Evolutionary conservation across 2,329 filamentous ascomycete species (phyloP), one percentile per base, ranked within the genome.

Genomic region (Fusarium anguioides): DNA sequence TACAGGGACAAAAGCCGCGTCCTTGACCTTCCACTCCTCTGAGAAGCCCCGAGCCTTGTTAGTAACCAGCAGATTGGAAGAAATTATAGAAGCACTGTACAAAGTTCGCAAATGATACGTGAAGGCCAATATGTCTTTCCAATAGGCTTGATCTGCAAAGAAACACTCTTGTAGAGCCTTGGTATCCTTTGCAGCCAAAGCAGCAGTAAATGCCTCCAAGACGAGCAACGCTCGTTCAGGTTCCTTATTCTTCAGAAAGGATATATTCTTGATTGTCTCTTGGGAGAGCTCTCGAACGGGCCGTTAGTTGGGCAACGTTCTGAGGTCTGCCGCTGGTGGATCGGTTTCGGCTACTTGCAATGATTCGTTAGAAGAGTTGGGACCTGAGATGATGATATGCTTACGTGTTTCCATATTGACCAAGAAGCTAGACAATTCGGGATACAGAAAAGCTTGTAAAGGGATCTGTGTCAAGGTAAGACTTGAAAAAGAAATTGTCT

Each of bases 41-140:
- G 44, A 18, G 2, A 29, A 21, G 5, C 42, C 53, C 8, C 57
- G 50, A 29, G 35, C 20, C 20, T 44, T 26, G 12, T 33, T 56
- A 0, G 57, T 64, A 17, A 36, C 48, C 0, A 68, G 2, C 1
- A 70, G 8, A 15, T 41, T 53, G 0, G 42, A 14, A 0, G 24
- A n/a, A 23, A 70, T 46, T 0, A 33, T 14, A 1, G 24, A 35
- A 5, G 18, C 45, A 1, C 17, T 12, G 2, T 10, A 54, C 8
- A 70, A 68, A 0, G 68, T 70, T 4, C 68, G 54, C 2, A 70
- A 8, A 6, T 70, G 67, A 12, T 58, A 68, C 0, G 67, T 68
- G 1, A 70, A 49, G 2, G 67, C 56, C 24, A 70, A 17, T 0
- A 41, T 17, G 15, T 70, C 67, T 3, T 70, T 70, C 60, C 67